Conservation (phyloP, 805 yeast species). For the Cyberlindnera japonica region DNA sequence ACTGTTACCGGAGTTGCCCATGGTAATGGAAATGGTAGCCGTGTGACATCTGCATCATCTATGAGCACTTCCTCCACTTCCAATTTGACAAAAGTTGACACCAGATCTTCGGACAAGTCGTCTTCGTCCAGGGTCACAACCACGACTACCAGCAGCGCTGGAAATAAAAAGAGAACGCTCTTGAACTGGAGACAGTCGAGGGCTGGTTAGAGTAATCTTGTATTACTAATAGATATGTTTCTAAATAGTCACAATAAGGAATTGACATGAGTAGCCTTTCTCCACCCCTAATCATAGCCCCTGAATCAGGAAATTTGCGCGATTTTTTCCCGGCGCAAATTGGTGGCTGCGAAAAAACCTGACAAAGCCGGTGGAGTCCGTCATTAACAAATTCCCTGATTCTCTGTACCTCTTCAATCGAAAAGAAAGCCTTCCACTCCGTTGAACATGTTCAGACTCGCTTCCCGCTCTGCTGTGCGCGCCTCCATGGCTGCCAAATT, state of each 20-base stretch:
- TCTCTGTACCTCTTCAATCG: not conserved
- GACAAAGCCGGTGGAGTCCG: not conserved
- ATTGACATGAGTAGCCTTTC: too few species aligned
- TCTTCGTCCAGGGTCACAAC: slow-evolving; percentile 13
- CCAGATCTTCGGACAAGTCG: slow-evolving; percentile 29
- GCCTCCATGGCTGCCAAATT: slow-evolving; percentile 28
- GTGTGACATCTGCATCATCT: slow-evolving; percentile 12
- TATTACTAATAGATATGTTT: too few species aligned
- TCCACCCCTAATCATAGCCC: too few species aligned
- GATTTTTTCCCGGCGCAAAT: not conserved
- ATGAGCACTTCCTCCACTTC: slow-evolving; percentile 7
- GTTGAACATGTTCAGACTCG: slow-evolving; percentile 48
- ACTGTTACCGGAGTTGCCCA: slow-evolving; percentile 1
- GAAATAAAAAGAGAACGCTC: slow-evolving; percentile 28
- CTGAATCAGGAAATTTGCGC: not conserved
- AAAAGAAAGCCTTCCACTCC: too few species aligned
- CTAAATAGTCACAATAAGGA: too few species aligned
- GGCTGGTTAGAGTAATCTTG: slow-evolving; percentile 8
- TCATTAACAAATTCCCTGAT: not conserved
- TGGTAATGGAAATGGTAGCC: not conserved
- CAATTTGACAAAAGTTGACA: slow-evolving; percentile 25
- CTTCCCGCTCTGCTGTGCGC: slow-evolving; percentile 39
- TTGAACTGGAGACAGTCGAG: slow-evolving; percentile 34
- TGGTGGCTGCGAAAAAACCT: not conserved
- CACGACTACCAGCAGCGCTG: slow-evolving; percentile 12